A percentile compares a stretch with the other conserved stretches of the same genome.
Conservation (phyloP, 495 filamentous ascomycete genomes). For the Neurospora cerealis region DNA sequence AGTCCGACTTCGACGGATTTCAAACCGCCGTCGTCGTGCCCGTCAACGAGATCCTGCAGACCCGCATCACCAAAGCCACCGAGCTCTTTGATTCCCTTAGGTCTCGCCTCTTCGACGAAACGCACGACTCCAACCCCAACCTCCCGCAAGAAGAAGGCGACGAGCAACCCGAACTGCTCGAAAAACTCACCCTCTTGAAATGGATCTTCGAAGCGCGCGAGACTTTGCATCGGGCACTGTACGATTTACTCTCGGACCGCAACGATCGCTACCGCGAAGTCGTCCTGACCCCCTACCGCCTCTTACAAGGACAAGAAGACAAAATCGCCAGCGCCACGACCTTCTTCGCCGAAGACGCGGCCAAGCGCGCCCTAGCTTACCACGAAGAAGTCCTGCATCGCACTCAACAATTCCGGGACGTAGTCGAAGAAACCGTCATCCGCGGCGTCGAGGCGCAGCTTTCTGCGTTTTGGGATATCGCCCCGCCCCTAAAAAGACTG, state of each 20-base stretch:
- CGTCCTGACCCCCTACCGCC: constrained; percentile 69
- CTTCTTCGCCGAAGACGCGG: constrained; percentile 73
- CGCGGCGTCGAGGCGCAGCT: constrained; percentile 86
- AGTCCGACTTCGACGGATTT: constrained; percentile 67
- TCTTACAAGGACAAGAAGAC: constrained; percentile 41
- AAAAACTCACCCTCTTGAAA: constrained; percentile 88
- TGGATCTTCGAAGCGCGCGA: constrained; percentile 96
- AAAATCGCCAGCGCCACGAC: constrained; percentile 65
- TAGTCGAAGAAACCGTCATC: constrained; percentile 76
- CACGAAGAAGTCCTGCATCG: constrained; percentile 59
- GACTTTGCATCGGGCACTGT: constrained; percentile 70
- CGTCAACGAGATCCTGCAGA: constrained; percentile 60
- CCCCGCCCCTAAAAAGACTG: constrained; percentile 64
- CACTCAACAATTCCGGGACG: constrained; percentile 64
- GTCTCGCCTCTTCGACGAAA: constrained; percentile 61
- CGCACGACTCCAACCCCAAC: constrained; percentile 61
- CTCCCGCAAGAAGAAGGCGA: constrained; percentile 88
- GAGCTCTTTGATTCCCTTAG: constrained; percentile 62
- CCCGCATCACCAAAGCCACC: constrained; percentile 52
- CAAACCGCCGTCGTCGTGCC: constrained; percentile 67
- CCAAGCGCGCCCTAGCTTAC: constrained; percentile 54
- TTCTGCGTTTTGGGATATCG: constrained; percentile 95
- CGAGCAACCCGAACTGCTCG: constrained; percentile 85
- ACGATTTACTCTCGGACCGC: constrained; percentile 70
- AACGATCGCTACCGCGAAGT: constrained; percentile 78